Percentiles rank a stretch among this genome's conserved stretches.
Evolutionary conservation across 2,329 filamentous ascomycete genomes (phyloP).

Genomic region (Ophiosphaerella korrae): DNA sequence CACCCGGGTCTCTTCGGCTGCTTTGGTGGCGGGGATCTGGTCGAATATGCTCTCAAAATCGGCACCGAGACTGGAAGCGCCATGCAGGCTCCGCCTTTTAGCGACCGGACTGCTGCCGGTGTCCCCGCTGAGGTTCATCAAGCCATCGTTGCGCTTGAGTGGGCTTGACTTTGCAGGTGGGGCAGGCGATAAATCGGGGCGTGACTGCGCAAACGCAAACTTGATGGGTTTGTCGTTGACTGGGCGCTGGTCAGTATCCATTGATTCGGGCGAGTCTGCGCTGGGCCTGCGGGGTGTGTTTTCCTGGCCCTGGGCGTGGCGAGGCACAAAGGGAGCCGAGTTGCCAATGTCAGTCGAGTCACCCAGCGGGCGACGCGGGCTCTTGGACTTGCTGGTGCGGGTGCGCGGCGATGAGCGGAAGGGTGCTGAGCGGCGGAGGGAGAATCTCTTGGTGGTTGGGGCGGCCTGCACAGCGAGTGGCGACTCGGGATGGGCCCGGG

Average conservation of each 20-base stretch:
- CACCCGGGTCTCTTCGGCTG: constrained; percentile 30
- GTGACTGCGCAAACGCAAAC: constrained; percentile 50
- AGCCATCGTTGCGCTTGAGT: constrained; percentile 87
- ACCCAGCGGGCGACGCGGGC: constrained; percentile 75
- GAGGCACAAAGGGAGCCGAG: constrained; percentile 59
- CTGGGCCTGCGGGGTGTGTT: constrained; percentile 44
- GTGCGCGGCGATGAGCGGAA: constrained; percentile 66
- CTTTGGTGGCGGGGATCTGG: constrained; percentile 40
- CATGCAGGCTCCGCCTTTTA: constrained; percentile 87
- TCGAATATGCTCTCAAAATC: constrained; percentile 79
- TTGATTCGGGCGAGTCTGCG: constrained; percentile 27
- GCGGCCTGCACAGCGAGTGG: constrained; percentile 60
- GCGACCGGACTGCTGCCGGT: constrained; percentile 83
- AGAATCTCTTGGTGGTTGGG: constrained; percentile 65
- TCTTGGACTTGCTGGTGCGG: constrained; percentile 70
- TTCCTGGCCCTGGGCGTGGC: constrained; percentile 56
- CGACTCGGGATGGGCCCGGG: constrained; percentile 61
- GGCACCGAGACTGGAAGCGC: constrained; percentile 63
- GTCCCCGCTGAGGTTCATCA: constrained; percentile 82
- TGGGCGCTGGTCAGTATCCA: constrained; percentile 50
- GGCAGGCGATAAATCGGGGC: constrained; percentile 44
- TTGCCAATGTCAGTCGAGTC: constrained; percentile 75
- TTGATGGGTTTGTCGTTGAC: constrained; percentile 53
- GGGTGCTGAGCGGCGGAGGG: constrained; percentile 54
- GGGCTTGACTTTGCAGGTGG: constrained; percentile 72